These are phyloP conservation scores for Cutaneotrichosporon mucoides DNA, from an alignment of 1,284 basidiomycete species.

Conservation along the genomic window DNA sequence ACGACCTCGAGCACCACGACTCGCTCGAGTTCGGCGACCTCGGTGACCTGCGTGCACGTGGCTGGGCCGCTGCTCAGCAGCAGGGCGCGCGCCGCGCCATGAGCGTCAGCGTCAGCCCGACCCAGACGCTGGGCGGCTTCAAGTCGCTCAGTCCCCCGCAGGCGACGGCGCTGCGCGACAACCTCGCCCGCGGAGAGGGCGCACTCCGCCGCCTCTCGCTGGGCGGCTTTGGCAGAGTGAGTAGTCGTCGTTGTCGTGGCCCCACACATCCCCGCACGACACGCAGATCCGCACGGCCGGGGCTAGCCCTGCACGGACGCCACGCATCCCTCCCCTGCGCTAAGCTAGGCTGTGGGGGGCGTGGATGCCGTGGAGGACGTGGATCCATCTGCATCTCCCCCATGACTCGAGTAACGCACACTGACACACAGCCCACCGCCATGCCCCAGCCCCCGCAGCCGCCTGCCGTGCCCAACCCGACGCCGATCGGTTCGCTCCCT, in stretches of 20 bases:
- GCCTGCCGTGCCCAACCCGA: slow-evolving; percentile 17
- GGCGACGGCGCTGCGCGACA: slow-evolving; percentile 34
- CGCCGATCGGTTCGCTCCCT: slow-evolving; percentile 13
- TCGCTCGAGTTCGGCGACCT: slow-evolving; percentile 42
- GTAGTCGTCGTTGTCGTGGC: slow-evolving; percentile 9
- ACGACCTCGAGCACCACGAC: slow-evolving; percentile 31
- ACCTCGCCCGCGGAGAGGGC: slow-evolving; percentile 41
- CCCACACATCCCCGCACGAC: neutral
- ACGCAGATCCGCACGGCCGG: neutral
- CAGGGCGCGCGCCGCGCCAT: slow-evolving; percentile 30
- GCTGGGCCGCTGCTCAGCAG: slow-evolving; percentile 27
- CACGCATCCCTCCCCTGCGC: neutral
- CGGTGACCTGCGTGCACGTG: slow-evolving; percentile 25
- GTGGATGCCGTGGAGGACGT: neutral
- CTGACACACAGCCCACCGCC: neutral
- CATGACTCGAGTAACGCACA: no score
- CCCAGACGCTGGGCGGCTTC: slow-evolving; percentile 3
- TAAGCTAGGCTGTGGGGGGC: neutral
- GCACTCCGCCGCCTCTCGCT: slow-evolving; percentile 40
- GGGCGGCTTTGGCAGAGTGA: slow-evolving; percentile 28
- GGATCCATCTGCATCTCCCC: neutral
- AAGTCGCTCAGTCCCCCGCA: slow-evolving; percentile 6
- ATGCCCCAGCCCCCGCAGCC: slow-evolving; percentile 2
- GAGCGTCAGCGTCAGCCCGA: slow-evolving; percentile 26
- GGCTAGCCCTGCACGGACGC: neutral